Percentiles rank a stretch among this genome's conserved stretches.
These are phyloP conservation scores for Scheffersomyces cryptocercus DNA, from an alignment of 1,139 yeast genomes.

Conservation along the genomic window DNA sequence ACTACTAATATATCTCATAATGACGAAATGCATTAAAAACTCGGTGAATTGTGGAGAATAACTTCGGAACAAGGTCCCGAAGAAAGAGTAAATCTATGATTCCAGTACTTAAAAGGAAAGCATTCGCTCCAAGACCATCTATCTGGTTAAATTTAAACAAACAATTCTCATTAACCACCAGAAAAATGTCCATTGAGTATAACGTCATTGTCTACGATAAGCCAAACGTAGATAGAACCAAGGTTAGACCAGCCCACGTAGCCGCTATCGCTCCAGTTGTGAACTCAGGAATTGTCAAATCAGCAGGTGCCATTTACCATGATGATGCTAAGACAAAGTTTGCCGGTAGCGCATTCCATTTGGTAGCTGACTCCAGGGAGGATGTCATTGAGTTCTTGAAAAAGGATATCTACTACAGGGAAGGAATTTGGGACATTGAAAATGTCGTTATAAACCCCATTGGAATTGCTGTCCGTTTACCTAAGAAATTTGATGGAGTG, in stretches of 20 bases:
- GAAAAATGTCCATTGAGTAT: conserved; percentile 47
- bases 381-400: conserved; percentile 65
- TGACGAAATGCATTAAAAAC: too few relatives aligned
- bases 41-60: too few relatives aligned
- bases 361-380: conserved; percentile 62
- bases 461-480: conserved; percentile 19
- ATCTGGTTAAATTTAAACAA: background rate
- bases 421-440: conserved; percentile 78
- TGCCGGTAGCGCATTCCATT: conserved; percentile 69
- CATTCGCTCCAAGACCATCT: too few relatives aligned
- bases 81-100: too few relatives aligned
- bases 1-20: too few relatives aligned
- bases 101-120: too few relatives aligned
- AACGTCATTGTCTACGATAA: conserved; percentile 71
- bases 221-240: conserved; percentile 60
- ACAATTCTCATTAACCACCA: conserved; percentile 1
- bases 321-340: conserved; percentile 54
- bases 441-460: conserved; percentile 60
- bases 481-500: conserved; percentile 12
- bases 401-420: conserved; percentile 60
- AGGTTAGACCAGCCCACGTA: conserved; percentile 60
- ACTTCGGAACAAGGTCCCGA: too few relatives aligned
- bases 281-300: conserved; percentile 54
- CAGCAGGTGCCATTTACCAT: conserved; percentile 65
- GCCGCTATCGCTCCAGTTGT: conserved; percentile 53